phyloP scores from a whole-genome alignment of 169 alveolate species.

The Amoebophrya sp. region DNA sequence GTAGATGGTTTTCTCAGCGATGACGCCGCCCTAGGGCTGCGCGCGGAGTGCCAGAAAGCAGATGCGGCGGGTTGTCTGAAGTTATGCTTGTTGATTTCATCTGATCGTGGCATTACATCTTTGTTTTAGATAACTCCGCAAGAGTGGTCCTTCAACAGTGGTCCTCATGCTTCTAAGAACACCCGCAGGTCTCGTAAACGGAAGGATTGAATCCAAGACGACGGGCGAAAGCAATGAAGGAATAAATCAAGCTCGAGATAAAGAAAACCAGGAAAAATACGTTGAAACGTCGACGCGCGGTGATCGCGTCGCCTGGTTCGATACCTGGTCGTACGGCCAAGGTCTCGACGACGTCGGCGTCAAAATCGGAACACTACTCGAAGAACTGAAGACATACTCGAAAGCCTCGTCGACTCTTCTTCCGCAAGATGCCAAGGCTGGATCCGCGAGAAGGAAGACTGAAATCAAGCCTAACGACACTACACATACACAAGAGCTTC shows the following conservation, averaged over 20 bases:
- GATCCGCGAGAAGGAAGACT: background rate
- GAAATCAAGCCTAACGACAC: background rate
- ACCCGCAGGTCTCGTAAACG: background rate
- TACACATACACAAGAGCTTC: too few species aligned
- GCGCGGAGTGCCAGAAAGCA: background rate
- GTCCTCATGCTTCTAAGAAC: too few species aligned
- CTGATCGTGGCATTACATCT: too few species aligned
- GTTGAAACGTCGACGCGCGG: background rate
- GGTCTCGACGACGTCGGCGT: slow-evolving; percentile 7
- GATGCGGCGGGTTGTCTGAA: background rate
- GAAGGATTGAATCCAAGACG: background rate
- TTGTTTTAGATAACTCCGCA: too few species aligned
- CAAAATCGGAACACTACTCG: background rate
- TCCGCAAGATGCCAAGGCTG: background rate
- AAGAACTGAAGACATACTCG: background rate
- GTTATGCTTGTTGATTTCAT: too few species aligned
- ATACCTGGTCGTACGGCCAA: background rate
- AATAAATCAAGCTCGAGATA: too few species aligned
- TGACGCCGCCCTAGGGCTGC: background rate
- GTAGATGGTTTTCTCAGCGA: background rate
- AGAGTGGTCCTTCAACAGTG: too few species aligned
- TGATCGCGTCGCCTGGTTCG: background rate
- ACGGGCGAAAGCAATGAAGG: too few species aligned
- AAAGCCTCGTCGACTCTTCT: too few species aligned
- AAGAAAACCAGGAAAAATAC: too few species aligned